Percentiles rank a stretch among this genome's conserved stretches.
These are phyloP conservation scores for Candida schatavii DNA, from an alignment of 805 yeast species.

Conservation along the genomic window DNA sequence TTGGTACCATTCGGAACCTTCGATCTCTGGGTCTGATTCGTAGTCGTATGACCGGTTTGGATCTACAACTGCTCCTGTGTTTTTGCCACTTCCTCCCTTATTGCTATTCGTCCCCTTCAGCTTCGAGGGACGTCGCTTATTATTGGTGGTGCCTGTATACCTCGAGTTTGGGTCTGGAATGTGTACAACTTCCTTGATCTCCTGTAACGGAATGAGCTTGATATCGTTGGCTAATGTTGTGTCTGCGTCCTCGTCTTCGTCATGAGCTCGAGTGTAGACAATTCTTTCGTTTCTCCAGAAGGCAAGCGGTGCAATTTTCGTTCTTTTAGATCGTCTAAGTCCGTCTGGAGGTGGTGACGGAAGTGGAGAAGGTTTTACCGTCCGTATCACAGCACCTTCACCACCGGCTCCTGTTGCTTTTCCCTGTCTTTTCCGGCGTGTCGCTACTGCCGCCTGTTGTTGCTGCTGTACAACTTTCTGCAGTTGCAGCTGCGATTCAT, in stretches of 20 bases:
- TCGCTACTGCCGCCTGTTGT: not conserved
- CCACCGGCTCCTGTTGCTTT: not conserved
- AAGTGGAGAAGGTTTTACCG: slow-evolving; percentile 26
- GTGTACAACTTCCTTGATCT: slow-evolving; percentile 58
- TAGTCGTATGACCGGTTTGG: slow-evolving; percentile 19
- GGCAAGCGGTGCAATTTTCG: slow-evolving; percentile 67
- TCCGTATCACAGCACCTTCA: not conserved
- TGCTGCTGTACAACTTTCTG: not conserved
- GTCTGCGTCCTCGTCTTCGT: slow-evolving; percentile 42
- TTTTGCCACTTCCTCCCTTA: slow-evolving; percentile 5
- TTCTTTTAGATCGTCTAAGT: slow-evolving; percentile 62
- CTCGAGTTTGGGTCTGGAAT: slow-evolving; percentile 33
- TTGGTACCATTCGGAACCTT: slow-evolving; percentile 54
- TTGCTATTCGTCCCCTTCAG: not conserved
- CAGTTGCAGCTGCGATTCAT: not conserved
- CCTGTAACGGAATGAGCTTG: slow-evolving; percentile 46
- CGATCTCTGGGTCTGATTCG: slow-evolving; percentile 38
- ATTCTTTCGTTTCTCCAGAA: slow-evolving; percentile 83
- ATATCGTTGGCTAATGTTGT: slow-evolving; percentile 33
- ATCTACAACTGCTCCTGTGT: not conserved
- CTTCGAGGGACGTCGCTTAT: slow-evolving; percentile 4
- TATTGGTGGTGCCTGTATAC: slow-evolving; percentile 8
- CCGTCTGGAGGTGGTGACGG: slow-evolving; percentile 48
- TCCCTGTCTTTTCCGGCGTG: no score
- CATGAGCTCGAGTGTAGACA: slow-evolving; percentile 46